Base-by-base conservation (phyloP, 495 filamentous ascomycete genomes). In the Penicillium manginii region DNA sequence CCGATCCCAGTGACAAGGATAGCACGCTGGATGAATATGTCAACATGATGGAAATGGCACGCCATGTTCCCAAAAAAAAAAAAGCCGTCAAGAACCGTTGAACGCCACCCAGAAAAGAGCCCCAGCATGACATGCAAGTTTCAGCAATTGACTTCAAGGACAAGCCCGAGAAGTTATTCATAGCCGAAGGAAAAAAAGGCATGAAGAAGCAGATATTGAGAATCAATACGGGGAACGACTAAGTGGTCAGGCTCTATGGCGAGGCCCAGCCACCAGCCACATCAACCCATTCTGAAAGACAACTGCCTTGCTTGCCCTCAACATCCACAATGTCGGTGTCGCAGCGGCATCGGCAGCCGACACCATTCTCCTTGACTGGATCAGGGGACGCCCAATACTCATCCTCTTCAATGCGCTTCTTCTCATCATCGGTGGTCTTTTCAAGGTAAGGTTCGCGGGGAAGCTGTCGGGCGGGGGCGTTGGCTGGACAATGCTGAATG, bases 311-410 rank as follows among this genome's bases (percentile, higher is more conserved):
- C 77, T 98, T 98, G 73, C 91, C 91, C 74, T 99, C 94, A 21
- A 99, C 92, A 67, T 99, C 94, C 22, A 91, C 88, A 67, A 98
- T 96, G 73, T 98, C 94, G n/a, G 93, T 97, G 71, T 99, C 94
- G 72, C 94, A 99, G 64, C 88, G 88, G 83, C 94, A 99, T 68
- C 94, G 83, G 78, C 94, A 99, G 32, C 94, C 94, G 19, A 98
- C 94, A 54, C 94, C 94, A 67, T 98, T 98, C 79, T 98, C 93
- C 77, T 93, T 91, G 58, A 88, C 88, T 8, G 84, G 73, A 70
- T 99, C 94, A 65, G 84, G 88, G 19, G 83, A 84, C 26, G 91
- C 92, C 96, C 96, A 99, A 79, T 98, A 99, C 56, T 93, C 88
- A 63, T 98, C 94, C 74, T 99, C 94, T 75, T 96, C 92, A 58